Evolutionary conservation across 352 stramenopile genomes (phyloP), one percentile per base, ranked within the genome.

Genomic region (Stramenopiles sp.): DNA sequence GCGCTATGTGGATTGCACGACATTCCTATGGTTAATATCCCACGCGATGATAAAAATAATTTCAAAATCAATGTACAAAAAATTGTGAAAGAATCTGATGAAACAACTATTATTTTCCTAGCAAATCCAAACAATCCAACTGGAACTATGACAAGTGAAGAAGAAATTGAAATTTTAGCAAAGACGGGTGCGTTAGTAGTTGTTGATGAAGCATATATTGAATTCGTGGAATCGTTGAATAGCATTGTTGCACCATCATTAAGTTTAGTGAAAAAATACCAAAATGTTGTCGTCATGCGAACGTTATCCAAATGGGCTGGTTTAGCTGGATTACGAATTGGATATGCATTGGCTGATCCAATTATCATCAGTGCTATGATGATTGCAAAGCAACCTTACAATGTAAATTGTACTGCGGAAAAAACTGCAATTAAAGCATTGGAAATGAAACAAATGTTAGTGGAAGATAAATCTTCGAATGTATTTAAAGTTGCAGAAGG

Each of bases 1-100:
- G 95, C 98, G 53, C 98, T 93, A 82, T 94, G 94, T 77, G 97
- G 97, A 83, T 95, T 98, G 73, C 97, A 99, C 85, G 94, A 99
- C 83, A 94, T 98, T 30, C 83, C 85, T 33, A 95, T 98, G 81
- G 87, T 97, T 65, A 88, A 83, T 0, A 92, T 95, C 81, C 93
- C 94, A 4, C 89, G 98, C 23, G 90, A 86, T 73, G 80, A 84
- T n/a, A 84, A 90, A 30, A 65, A 65, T 13, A 77, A 1, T n/a
- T 82, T 82, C 81, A 73, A 78, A 0, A 30, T 82, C 6, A 79
- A 82, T 32, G 80, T 82, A 1, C 69, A 82, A 1, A 78, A 78
- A 6, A 79, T 82, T 4, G 29, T 82, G 13, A 20, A 80, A n/a
- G 6, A 63, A 31, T 43, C 82, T 23, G n/a, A 80, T 4, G 63